Percentiles rank a stretch among this genome's conserved stretches.
phyloP scores from a whole-genome alignment of 176 grass and related monocot genomes.

The Zizania latifolia region DNA sequence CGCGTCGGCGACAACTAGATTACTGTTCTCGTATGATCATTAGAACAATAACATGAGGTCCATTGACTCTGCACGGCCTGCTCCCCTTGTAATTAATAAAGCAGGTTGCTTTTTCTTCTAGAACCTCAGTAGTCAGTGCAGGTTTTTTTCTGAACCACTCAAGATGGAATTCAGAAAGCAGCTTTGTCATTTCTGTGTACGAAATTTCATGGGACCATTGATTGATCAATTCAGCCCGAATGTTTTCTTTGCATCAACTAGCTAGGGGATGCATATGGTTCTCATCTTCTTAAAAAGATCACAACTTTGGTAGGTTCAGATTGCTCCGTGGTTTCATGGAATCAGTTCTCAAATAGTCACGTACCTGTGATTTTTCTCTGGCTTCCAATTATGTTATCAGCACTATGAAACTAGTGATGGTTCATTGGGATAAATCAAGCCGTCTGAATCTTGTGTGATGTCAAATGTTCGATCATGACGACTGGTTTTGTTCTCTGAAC shows the following conservation, averaged over 20 bases:
- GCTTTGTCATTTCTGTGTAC: no score
- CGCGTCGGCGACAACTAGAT: background rate
- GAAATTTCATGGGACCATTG: no score
- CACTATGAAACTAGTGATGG: background rate
- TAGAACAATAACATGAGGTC: constrained; percentile 6
- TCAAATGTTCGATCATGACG: constrained; percentile 24
- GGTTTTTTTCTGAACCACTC: background rate
- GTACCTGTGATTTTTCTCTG: constrained; percentile 26
- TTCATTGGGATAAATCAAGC: background rate
- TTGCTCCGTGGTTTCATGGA: constrained; percentile 35
- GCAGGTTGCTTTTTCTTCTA: no score
- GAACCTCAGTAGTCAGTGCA: background rate
- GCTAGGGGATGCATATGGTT: background rate
- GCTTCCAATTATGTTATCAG: constrained; percentile 5
- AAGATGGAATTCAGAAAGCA: background rate
- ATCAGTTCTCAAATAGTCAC: constrained; percentile 27
- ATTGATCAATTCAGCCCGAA: background rate
- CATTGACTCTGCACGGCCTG: no score
- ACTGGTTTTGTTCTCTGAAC: constrained; percentile 24
- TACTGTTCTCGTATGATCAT: background rate
- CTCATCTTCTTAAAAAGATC: constrained; percentile 11
- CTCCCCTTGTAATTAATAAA: no score
- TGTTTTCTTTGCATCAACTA: constrained; percentile 2
- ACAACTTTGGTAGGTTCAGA: constrained; percentile 39
- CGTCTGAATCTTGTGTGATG: constrained; percentile 26